phyloP scores from a whole-genome alignment of 768 basidiomycete genomes.

The Suillus tomentosus region DNA sequence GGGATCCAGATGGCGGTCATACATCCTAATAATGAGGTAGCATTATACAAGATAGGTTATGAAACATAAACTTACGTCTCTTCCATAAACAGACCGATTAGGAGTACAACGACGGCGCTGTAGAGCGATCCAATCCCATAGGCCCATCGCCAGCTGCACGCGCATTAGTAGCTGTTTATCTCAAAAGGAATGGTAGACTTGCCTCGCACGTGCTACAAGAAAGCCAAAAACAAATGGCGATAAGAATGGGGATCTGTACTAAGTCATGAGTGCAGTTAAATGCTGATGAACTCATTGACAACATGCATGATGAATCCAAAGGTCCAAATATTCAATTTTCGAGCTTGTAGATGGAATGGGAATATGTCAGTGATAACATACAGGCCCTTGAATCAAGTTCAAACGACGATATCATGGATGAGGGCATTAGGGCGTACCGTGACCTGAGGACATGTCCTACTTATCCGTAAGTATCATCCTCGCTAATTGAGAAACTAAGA shows the following conservation, averaged over 20 bases:
- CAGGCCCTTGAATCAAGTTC: constrained; percentile 35
- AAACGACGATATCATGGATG: not conserved
- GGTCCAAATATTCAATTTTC: constrained; percentile 55
- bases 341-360: constrained; percentile 56
- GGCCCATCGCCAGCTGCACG: constrained; percentile 48
- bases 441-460: constrained; percentile 53
- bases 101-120: constrained; percentile 42
- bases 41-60: not conserved
- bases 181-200: not conserved
- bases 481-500: not conserved
- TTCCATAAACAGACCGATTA: constrained; percentile 49
- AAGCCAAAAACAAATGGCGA: constrained; percentile 35
- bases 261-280: constrained; percentile 31
- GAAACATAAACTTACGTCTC: constrained; percentile 43
- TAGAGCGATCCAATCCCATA: constrained; percentile 56
- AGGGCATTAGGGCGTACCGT: constrained; percentile 33
- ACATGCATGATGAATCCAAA: constrained; percentile 54
- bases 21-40: constrained; percentile 38
- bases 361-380: constrained; percentile 52
- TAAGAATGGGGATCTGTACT: constrained; percentile 27
- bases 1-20: constrained; percentile 35
- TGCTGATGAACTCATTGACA: constrained; percentile 39
- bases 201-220: constrained; percentile 29
- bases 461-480: not conserved
- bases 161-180: constrained; percentile 4